Evolutionary conservation across 768 basidiomycete species (phyloP).

Genomic region (Amanita molliuscula): DNA sequence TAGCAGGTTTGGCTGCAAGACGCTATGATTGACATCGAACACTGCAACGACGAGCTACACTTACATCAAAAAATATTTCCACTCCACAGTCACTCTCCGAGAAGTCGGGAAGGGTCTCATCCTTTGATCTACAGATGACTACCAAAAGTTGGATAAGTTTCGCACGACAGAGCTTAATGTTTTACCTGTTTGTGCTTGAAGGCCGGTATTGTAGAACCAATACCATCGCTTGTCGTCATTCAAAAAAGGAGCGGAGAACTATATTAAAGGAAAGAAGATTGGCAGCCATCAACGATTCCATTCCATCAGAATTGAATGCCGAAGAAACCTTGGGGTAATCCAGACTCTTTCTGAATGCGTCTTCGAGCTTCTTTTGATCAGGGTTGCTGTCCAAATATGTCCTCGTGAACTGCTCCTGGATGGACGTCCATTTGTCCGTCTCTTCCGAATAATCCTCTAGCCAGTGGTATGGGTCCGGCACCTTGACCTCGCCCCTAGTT

Average conservation of each 20-base stretch:
- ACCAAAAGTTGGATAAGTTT: neutral
- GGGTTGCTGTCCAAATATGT: constrained; percentile 52
- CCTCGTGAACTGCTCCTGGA: constrained; percentile 50
- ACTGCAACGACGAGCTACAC: constrained; percentile 10
- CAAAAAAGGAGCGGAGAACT: constrained; percentile 57
- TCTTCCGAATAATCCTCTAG: constrained; percentile 55
- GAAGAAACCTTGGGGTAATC: constrained; percentile 31
- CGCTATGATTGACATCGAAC: constrained; percentile 6
- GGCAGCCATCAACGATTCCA: neutral
- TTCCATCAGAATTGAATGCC: constrained; percentile 8
- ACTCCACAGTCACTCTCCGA: constrained; percentile 34
- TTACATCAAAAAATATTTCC: constrained; percentile 74
- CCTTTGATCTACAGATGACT: constrained; percentile 57
- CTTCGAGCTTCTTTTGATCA: constrained; percentile 48
- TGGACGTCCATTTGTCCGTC: constrained; percentile 53
- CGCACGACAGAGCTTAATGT: neutral
- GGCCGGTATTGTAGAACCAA: constrained; percentile 71
- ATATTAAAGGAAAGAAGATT: constrained; percentile 7
- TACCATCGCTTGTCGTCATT: constrained; percentile 69
- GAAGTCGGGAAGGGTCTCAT: constrained; percentile 43
- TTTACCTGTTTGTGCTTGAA: constrained; percentile 54
- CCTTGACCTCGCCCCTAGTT: constrained; percentile 43
- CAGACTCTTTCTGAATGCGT: constrained; percentile 37
- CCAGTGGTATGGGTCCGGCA: constrained; percentile 70
- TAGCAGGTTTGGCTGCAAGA: constrained; percentile 57